phyloP scores from a whole-genome alignment of 2,329 filamentous ascomycete species.

The Epicoccum nigrum region DNA sequence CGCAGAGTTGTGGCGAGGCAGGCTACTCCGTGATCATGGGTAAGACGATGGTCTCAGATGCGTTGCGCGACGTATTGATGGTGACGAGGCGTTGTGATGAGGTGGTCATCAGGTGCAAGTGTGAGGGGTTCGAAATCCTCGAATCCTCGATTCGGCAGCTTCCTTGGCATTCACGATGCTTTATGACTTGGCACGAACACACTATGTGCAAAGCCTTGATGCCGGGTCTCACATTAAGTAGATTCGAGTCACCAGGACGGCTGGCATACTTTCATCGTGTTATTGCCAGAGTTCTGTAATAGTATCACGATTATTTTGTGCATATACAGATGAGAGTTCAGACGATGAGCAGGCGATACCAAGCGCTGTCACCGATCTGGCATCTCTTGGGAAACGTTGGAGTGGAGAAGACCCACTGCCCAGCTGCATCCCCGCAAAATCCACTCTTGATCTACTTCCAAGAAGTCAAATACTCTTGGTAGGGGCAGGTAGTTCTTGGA shows the following conservation, averaged over 20 bases:
- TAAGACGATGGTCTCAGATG: constrained; percentile 10
- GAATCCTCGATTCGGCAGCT: background rate
- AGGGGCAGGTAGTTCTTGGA: constrained; percentile 15
- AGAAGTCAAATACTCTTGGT: constrained; percentile 22
- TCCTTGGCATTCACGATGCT: background rate
- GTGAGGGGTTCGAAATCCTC: background rate
- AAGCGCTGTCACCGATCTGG: constrained; percentile 15
- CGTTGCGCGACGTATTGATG: constrained; percentile 9
- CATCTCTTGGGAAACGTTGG: constrained; percentile 15
- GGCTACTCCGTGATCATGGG: constrained; percentile 12
- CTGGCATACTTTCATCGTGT: background rate
- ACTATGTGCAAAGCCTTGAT: constrained; percentile 1
- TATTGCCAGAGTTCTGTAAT: no score
- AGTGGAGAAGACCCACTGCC: constrained; percentile 24
- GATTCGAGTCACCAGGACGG: background rate
- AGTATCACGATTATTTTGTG: no score
- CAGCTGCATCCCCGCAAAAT: constrained; percentile 19
- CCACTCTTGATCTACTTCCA: constrained; percentile 18
- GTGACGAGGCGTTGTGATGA: background rate
- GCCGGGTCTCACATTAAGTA: background rate
- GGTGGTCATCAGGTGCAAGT: background rate
- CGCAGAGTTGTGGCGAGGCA: constrained; percentile 20
- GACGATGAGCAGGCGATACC: background rate
- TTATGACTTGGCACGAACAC: constrained; percentile 1
- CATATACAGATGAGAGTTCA: no score